phyloP scores from a whole-genome alignment of 2,329 filamentous ascomycete species.

The Coniochaeta hoffmannii region DNA sequence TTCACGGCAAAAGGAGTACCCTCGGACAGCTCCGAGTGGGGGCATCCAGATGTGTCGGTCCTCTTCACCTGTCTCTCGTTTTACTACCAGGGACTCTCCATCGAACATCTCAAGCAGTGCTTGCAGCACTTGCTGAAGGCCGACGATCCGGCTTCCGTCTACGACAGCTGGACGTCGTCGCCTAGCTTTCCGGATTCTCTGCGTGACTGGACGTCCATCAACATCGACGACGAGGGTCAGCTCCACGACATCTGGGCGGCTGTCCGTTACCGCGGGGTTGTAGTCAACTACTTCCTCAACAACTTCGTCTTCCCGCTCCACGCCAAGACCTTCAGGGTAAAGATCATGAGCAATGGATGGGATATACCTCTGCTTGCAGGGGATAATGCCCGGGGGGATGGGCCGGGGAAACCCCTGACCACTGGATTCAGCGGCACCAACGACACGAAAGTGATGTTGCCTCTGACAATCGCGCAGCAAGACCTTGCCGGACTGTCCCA shows the following conservation, averaged over 20 bases:
- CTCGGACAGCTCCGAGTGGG: slow-evolving; percentile 55
- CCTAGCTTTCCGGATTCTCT: slow-evolving; percentile 36
- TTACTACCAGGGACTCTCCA: slow-evolving; percentile 53
- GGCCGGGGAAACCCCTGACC: slow-evolving; percentile 28
- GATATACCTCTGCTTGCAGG: slow-evolving; percentile 46
- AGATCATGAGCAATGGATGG: slow-evolving; percentile 61
- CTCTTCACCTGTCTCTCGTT: slow-evolving; percentile 58
- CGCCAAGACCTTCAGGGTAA: slow-evolving; percentile 56
- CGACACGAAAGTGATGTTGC: slow-evolving; percentile 52
- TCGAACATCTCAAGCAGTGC: slow-evolving; percentile 38
- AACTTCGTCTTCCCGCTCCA: slow-evolving; percentile 58
- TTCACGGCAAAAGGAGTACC: slow-evolving; percentile 60
- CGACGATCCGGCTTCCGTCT: slow-evolving; percentile 49
- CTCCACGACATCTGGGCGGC: slow-evolving; percentile 40
- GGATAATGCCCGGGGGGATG: slow-evolving; percentile 7
- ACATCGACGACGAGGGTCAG: slow-evolving; percentile 48
- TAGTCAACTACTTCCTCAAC: slow-evolving; percentile 55
- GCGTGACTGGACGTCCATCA: slow-evolving; percentile 47
- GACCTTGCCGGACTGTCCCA: slow-evolving; percentile 49
- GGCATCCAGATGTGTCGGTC: slow-evolving; percentile 61
- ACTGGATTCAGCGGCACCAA: slow-evolving; percentile 70
- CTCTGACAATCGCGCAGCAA: slow-evolving; percentile 52
- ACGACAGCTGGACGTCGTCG: slow-evolving; percentile 39
- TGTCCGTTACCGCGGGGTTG: slow-evolving; percentile 38
- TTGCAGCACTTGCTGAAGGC: slow-evolving; percentile 44